Base-by-base conservation (phyloP, 768 basidiomycete species). In the Mycena latifolia region DNA sequence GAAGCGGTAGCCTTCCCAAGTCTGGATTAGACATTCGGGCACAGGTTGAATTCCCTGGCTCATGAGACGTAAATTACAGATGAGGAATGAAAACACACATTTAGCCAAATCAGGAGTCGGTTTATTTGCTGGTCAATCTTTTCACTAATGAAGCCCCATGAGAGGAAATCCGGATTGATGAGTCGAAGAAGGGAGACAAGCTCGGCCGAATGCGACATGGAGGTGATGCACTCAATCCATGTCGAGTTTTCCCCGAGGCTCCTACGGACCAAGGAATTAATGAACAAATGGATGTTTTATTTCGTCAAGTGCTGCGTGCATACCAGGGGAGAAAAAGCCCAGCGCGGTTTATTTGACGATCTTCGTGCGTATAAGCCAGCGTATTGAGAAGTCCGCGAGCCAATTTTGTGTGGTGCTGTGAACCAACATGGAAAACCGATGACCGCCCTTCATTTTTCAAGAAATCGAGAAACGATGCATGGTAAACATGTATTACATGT, bases 391-490 rank as follows among this genome's bases (percentile, higher is more conserved):
- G 28, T 18, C 6, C 2, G 27, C 28, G 20, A 5, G 48, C 28
- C 20, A 50, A 15, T 18, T 50, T 31, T 9, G 3, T 50, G 48
- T 18, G 48, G 11, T 31, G 48, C 17, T 50, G 15, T 20, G 28
- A 50, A 31, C 27, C 28, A 31, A 56, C 43, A 9, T 29, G 25
- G 43, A 56, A 45, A 12, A 18, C n/a, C 3, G 12, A 12, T 11
- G 55, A 56, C 28, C 54, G 55, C 4, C 2, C 3, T n/a, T 14
- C 22, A 58, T 58, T 24, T 3, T 12, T 9, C 5, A 58, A n/a
- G 28, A 58, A 58, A 37, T 58, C 46, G 11, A 5, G 33, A 17
- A 57, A 57, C n/a, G 55, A 57, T 33, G 55, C 43, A 33, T 57
- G 55, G 22, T 57, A 29, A 0, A 33, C 55, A n/a, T 9, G 7